Evolutionary conservation across 2,329 filamentous ascomycete species (phyloP), one percentile per base, ranked within the genome.

Genomic region (Parastagonospora avenae): DNA sequence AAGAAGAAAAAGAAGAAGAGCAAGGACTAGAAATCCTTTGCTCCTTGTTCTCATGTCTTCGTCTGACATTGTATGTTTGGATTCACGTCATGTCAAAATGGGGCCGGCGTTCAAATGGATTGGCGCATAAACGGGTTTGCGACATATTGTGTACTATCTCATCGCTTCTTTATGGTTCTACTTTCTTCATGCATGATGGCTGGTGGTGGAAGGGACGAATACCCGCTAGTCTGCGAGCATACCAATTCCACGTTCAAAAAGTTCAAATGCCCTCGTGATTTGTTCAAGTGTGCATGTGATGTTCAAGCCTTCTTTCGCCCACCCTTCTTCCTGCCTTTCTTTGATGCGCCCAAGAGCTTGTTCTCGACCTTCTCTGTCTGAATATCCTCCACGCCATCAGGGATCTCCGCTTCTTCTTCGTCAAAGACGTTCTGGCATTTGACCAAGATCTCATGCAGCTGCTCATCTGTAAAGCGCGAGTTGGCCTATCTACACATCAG

Each of bases 1-100:
- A 82, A 83, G 74, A 56, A 59, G 45, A 84, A 88, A 77, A 82
- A 89, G 76, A 82, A 88, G 73, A 87, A 88, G 80, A 74, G 64
- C 67, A 73, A 74, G 67, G 71, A 63, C 27, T 74, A 74, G 60
- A 62, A 41, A 31, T 29, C 44, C 15, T 27, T 15, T 40, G 36
- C 10, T 27, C 29, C 7, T 12, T 24, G n/a, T 27, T 37, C 40
- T 39, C 24, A 27, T 15, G 37, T 19, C 12, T 16, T 14, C 41
- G 52, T 55, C 52, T 50, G 45, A 19, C 46, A 6, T 14, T 55
- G 45, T 52, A 51, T 45, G 54, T 41, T 46, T 54, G 53, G 46
- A 50, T 48, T 50, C 54, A 53, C 55, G 45, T 60, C 41, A 45
- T 38, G 43, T 48, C 44, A 57, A 57, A 61, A 52, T 46, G 55